These are phyloP conservation scores for Dendrobium chrysotoxum DNA, from an alignment of 106 monocot genomes.

Conservation along the genomic window DNA sequence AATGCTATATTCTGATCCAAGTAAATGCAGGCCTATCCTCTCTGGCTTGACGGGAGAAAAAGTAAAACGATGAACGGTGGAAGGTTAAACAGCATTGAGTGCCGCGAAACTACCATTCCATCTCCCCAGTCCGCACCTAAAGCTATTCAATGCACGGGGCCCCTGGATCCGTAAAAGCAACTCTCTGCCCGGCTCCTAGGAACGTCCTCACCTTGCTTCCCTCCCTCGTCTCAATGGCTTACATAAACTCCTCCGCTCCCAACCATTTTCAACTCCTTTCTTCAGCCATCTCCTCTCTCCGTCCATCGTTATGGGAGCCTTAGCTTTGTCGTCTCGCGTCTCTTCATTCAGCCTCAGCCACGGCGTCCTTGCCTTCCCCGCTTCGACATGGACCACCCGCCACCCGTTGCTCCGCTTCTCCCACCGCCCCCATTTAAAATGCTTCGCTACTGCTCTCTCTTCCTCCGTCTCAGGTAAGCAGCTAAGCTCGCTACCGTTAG, in stretches of 20 bases:
- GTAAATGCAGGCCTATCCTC: no score
- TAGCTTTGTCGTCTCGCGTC: background rate
- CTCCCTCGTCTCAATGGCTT: background rate
- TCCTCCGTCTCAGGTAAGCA: background rate
- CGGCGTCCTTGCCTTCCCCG: background rate
- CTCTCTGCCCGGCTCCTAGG: background rate
- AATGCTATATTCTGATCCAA: no score
- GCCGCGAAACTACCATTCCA: background rate
- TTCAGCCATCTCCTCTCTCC: background rate
- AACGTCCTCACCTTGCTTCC: background rate
- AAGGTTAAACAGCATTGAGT: background rate
- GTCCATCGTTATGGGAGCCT: background rate
- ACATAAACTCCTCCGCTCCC: background rate
- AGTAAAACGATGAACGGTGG: background rate
- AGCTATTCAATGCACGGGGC: background rate
- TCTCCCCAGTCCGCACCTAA: background rate
- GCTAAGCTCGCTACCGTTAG: background rate
- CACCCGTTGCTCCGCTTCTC: background rate
- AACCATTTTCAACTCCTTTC: no score
- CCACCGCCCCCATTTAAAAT: slow-evolving; percentile 6
- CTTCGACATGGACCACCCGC: background rate
- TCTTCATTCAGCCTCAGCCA: background rate
- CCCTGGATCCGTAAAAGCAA: background rate
- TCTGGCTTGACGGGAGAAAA: background rate
- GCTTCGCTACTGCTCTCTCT: background rate